A percentile compares a stretch with the other conserved stretches of the same genome.
Conservation (phyloP, 2,329 filamentous ascomycete genomes). For the Hypocreales sp. region DNA sequence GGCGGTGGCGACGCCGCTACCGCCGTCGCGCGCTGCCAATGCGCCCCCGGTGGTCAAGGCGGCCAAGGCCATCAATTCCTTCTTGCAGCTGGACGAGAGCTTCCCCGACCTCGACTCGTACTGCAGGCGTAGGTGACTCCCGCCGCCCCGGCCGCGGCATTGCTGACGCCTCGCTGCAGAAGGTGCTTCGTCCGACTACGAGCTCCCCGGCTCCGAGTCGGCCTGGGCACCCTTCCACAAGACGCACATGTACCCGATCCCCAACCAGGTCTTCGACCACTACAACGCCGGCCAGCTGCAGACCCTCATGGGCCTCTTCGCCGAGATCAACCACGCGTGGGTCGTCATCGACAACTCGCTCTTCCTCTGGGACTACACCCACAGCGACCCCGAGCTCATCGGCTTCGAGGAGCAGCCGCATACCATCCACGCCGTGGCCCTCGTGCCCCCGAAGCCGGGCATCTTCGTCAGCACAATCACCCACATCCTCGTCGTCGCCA, state of each 20-base stretch:
- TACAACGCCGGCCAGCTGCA: constrained; percentile 77
- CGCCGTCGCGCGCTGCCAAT: constrained; percentile 28
- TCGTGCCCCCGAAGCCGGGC: constrained; percentile 69
- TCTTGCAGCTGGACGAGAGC: constrained; percentile 57
- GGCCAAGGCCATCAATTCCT: constrained; percentile 67
- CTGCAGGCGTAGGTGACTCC: constrained; percentile 55
- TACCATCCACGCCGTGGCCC: constrained; percentile 79
- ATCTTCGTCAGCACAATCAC: constrained; percentile 81
- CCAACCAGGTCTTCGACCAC: constrained; percentile 82
- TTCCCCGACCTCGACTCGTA: constrained; percentile 87
- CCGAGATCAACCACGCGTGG: constrained; percentile 90
- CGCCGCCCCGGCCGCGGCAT: neutral
- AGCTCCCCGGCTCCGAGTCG: constrained; percentile 49
- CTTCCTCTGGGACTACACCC: constrained; percentile 95
- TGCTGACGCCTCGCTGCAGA: constrained; percentile 38
- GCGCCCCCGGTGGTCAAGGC: constrained; percentile 64
- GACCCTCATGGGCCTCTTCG: constrained; percentile 91
- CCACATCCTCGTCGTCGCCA: constrained; percentile 79
- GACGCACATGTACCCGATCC: constrained; percentile 74
- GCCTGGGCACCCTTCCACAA: constrained; percentile 86
- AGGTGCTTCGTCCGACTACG: constrained; percentile 84
- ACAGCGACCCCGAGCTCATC: constrained; percentile 78
- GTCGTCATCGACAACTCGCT: constrained; percentile 89
- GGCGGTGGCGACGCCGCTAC: constrained; percentile 16
- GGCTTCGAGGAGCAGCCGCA: constrained; percentile 83